Base-by-base conservation (phyloP, 2,329 filamentous ascomycete species). In the Penicillium sp. region DNA sequence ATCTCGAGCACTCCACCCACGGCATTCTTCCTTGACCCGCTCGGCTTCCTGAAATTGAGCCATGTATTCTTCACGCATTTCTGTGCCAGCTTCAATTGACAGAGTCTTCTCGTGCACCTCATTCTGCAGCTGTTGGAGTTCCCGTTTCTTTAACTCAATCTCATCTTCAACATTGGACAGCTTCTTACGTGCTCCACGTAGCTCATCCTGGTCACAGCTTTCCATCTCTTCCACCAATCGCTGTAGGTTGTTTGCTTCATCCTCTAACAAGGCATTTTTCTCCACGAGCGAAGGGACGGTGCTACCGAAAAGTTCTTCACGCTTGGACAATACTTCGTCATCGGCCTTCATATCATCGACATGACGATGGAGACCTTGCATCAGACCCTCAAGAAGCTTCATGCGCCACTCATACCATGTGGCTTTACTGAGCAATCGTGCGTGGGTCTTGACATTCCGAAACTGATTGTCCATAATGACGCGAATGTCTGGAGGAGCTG, bases 391-490 rank as follows among this genome's bases (percentile, higher is more conserved):
- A 29, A 90, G 87, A 24, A 98, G 83, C 68, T 95, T 93, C 82
- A 90, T 93, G 41, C 95, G 88, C 95, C 95, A 99, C 69, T 93
- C 90, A 72, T 99, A 99, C 95, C 95, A 99, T 80, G 95, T 93
- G 56, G 91, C 91, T 72, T 97, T 97, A 77, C 93, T 97, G 51
- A 93, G 80, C 14, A 97, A 82, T 26, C 95, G 86, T 16, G 93
- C 91, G 72, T 96, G 90, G 0, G 91, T 93, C 79, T 97, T 98
- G 74, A 96, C 90, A 69, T 98, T 97, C 74, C 96, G 95, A 80
- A 99, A 95, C 71, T 98, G 93, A 63, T 90, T 95, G 77, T 99
- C 93, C 88, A 99, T 96, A 52, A 96, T 82, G 3, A 86, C 77
- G 68, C 90, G 92, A 70, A 96, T 87, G 60, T 96, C 91, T 0